Percentiles rank a stretch among this genome's conserved stretches.
Conservation (phyloP, 345 rosid species). For the Pseudoturritis turrita region DNA sequence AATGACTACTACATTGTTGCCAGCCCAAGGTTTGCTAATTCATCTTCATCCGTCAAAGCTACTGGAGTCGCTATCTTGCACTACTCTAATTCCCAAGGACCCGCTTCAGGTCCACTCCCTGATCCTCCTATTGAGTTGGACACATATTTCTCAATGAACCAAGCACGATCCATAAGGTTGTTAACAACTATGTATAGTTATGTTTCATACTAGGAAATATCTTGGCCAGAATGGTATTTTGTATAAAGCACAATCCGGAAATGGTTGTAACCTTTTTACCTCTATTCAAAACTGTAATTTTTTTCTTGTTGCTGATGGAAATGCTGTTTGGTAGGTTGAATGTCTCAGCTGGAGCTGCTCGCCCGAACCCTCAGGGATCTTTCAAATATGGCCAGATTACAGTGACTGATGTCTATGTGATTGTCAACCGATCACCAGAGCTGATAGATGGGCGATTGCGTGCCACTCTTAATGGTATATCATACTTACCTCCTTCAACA, state of each 20-base stretch:
- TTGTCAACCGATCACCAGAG: conserved; percentile 67
- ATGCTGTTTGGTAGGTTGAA: conserved; percentile 55
- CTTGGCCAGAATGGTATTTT: neutral
- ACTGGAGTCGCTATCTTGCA: conserved; percentile 76
- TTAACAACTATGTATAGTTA: conserved; percentile 23
- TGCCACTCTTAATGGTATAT: conserved; percentile 71
- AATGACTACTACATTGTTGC: conserved; percentile 84
- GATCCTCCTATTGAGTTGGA: conserved; percentile 67
- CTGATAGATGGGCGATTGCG: conserved; percentile 61
- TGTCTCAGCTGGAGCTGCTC: conserved; percentile 85
- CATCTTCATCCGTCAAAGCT: conserved; percentile 47
- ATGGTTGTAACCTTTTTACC: neutral
- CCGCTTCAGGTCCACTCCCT: conserved; percentile 86
- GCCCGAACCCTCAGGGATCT: conserved; percentile 96
- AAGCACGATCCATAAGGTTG: conserved; percentile 98
- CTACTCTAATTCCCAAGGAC: conserved; percentile 80
- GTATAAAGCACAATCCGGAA: neutral
- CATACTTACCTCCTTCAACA: conserved; percentile 79
- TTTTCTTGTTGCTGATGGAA: conserved; percentile 10
- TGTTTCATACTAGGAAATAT: conserved; percentile 13
- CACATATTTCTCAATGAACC: conserved; percentile 86
- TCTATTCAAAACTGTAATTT: neutral
- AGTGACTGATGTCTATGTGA: conserved; percentile 80
- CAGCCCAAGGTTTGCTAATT: conserved; percentile 60
- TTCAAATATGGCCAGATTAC: conserved; percentile 81